Conservation (phyloP, 495 filamentous ascomycete genomes). For the Pseudoneurospora amorphoporcata region DNA sequence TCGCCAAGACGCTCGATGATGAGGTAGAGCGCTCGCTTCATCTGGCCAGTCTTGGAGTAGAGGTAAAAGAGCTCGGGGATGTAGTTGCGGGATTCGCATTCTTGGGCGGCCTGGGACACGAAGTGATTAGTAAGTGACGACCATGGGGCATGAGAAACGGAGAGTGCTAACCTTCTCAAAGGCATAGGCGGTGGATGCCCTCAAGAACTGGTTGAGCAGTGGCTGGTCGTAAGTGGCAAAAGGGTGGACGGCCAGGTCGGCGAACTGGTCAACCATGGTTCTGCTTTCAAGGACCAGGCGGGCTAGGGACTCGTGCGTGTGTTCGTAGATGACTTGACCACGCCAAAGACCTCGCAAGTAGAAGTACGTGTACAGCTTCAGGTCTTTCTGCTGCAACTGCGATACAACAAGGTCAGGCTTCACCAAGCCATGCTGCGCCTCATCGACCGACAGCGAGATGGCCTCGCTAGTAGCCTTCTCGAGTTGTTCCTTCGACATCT, state of each 20-base stretch:
- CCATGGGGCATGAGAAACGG: neutral
- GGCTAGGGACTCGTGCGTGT: constrained; percentile 32
- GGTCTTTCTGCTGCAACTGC: constrained; percentile 51
- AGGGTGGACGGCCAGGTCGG: constrained; percentile 71
- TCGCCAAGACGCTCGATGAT: constrained; percentile 85
- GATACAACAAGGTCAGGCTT: constrained; percentile 63
- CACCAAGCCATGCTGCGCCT: constrained; percentile 81
- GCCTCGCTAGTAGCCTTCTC: constrained; percentile 70
- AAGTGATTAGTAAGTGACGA: constrained; percentile 1
- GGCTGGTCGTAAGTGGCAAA: constrained; percentile 75
- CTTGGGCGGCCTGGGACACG: constrained; percentile 47
- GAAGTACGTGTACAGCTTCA: constrained; percentile 75
- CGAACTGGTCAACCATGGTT: constrained; percentile 72
- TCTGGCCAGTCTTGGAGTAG: constrained; percentile 87
- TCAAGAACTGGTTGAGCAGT: constrained; percentile 79
- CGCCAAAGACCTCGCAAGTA: constrained; percentile 82
- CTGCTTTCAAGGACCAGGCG: constrained; percentile 47
- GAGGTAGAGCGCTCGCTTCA: constrained; percentile 76
- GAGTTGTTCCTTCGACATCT: constrained; percentile 57
- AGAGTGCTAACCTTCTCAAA: constrained; percentile 51
- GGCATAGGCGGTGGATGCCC: constrained; percentile 67
- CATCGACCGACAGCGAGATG: constrained; percentile 76
- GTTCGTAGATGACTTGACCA: constrained; percentile 45
- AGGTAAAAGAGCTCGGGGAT: constrained; percentile 88
- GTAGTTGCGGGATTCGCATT: constrained; percentile 69